phyloP scores from a whole-genome alignment of 805 yeast species.

The Candida odintsovae region DNA sequence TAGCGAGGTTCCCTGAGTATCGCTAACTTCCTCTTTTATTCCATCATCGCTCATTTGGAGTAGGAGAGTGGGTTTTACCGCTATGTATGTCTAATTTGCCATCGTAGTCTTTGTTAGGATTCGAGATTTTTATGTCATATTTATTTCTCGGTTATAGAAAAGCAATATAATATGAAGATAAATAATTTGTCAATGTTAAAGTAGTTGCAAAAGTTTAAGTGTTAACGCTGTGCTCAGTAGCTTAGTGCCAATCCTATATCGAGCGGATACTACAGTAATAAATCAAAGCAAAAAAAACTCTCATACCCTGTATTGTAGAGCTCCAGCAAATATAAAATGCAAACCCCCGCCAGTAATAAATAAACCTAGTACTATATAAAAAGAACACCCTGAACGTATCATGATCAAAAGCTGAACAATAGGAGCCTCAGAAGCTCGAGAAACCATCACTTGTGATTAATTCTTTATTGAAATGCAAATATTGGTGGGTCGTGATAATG shows the following conservation, averaged over 20 bases:
- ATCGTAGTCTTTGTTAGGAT: not conserved
- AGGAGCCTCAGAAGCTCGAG: not conserved
- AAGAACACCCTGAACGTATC: not conserved
- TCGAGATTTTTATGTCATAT: not conserved
- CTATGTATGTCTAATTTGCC: not conserved
- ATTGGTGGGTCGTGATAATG: not conserved
- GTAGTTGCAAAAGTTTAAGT: no score
- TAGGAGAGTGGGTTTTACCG: not conserved
- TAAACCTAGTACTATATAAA: not conserved
- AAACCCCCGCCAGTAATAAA: not conserved
- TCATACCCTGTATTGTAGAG: not conserved
- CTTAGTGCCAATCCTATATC: no score
- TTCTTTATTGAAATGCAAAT: not conserved
- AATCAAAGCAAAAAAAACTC: not conserved
- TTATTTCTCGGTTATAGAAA: no score
- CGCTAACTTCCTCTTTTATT: not conserved
- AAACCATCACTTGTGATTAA: not conserved
- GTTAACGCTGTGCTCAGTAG: no score
- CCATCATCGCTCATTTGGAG: not conserved
- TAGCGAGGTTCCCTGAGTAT: not conserved
- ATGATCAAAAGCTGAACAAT: no score
- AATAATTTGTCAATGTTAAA: no score
- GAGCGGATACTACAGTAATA: not conserved
- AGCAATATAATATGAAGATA: no score
- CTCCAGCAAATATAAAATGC: not conserved